Percentiles rank a stretch among this genome's conserved stretches.
phyloP scores from a whole-genome alignment of 2,329 filamentous ascomycete genomes.

The Diaporthe sp. region DNA sequence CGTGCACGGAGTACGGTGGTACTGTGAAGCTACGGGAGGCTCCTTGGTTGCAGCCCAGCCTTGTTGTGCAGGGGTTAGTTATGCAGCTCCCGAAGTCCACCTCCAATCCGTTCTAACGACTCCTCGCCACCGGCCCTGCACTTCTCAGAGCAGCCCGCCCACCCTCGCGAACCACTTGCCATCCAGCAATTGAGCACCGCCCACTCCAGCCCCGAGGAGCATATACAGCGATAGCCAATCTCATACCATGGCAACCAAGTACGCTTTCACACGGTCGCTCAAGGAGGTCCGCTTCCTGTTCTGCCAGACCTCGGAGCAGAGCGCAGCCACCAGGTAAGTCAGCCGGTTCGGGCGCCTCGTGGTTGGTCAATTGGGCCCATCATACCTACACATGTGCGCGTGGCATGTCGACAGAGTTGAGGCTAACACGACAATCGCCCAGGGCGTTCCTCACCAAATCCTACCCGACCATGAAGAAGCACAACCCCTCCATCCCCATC shows the following conservation, averaged over 20 bases:
- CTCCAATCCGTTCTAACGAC: background rate
- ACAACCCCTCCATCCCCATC: slow-evolving; percentile 94
- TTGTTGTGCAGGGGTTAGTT: slow-evolving; percentile 15
- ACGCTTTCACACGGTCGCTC: slow-evolving; percentile 87
- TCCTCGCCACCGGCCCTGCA: background rate
- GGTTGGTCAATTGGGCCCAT: slow-evolving; percentile 20
- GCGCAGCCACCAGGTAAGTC: slow-evolving; percentile 85
- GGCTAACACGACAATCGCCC: slow-evolving; percentile 22
- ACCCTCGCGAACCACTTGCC: background rate
- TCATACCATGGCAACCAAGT: slow-evolving; percentile 85
- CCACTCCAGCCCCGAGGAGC: background rate
- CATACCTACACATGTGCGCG: background rate
- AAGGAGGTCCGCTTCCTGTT: slow-evolving; percentile 98
- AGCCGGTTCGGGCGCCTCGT: slow-evolving; percentile 17
- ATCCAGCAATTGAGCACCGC: slow-evolving; percentile 40
- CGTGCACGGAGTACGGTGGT: background rate
- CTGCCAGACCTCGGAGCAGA: slow-evolving; percentile 93
- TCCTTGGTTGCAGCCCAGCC: background rate
- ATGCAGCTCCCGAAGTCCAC: slow-evolving; percentile 16
- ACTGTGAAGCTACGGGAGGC: background rate
- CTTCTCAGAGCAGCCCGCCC: background rate
- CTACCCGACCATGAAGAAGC: slow-evolving; percentile 99
- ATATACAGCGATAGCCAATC: slow-evolving; percentile 28
- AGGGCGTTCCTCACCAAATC: slow-evolving; percentile 91
- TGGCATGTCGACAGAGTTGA: background rate